Evolutionary conservation across 371 early-diverging fungal species (phyloP).

Genomic region (Mucor racemosus): DNA sequence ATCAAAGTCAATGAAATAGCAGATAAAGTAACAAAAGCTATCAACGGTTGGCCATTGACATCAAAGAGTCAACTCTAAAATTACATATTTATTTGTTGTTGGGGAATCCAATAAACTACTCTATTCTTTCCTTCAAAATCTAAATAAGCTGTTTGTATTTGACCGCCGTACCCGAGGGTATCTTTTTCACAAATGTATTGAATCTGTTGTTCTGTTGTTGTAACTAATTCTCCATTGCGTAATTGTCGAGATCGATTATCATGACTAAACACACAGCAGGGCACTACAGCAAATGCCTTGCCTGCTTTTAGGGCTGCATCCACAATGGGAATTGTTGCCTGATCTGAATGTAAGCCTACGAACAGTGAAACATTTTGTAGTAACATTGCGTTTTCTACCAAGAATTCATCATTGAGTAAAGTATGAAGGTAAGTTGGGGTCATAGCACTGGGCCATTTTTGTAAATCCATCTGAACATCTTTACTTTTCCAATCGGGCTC

Average conservation of each 20-base stretch:
- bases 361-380: constrained; percentile 40
- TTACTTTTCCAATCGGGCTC: constrained; percentile 28
- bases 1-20: constrained; percentile 25
- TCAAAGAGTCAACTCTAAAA: constrained; percentile 13
- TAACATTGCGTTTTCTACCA: constrained; percentile 33
- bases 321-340: constrained; percentile 66
- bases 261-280: constrained; percentile 66
- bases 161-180: constrained; percentile 10
- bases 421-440: constrained; percentile 46
- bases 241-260: constrained; percentile 51
- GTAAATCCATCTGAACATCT: constrained; percentile 28
- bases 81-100: background rate
- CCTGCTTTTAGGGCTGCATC: constrained; percentile 47
- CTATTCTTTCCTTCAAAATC: constrained; percentile 65
- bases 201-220: constrained; percentile 56
- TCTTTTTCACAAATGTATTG: constrained; percentile 58
- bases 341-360: constrained; percentile 64
- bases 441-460: constrained; percentile 36
- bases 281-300: constrained; percentile 64
- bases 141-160: constrained; percentile 52
- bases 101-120: constrained; percentile 56
- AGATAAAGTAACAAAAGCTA: constrained; percentile 21
- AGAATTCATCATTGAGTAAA: constrained; percentile 49
- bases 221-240: constrained; percentile 42
- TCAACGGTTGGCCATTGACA: constrained; percentile 32